phyloP scores from a whole-genome alignment of 495 filamentous ascomycete genomes.

The Xylaria venustula region DNA sequence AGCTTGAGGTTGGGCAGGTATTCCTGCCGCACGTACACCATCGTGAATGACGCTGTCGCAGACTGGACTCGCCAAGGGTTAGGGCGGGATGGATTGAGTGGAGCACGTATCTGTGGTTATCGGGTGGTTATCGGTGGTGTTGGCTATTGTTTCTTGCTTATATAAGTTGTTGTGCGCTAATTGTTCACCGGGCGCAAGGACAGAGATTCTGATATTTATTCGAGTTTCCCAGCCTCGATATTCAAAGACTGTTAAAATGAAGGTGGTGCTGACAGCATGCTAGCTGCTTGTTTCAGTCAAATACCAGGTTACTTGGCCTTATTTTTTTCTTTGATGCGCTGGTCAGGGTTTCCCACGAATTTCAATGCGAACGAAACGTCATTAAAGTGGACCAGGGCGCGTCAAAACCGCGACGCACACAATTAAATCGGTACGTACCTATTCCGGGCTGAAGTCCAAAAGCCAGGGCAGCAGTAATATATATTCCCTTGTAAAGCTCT shows the following conservation, averaged over 20 bases:
- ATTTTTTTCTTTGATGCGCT: conserved; percentile 5
- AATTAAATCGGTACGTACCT: neutral
- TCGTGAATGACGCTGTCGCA: conserved; percentile 29
- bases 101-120: neutral
- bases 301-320: conserved; percentile 8
- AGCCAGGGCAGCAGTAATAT: too few species aligned
- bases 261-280: neutral
- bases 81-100: neutral
- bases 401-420: neutral
- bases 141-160: too few species aligned
- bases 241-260: neutral
- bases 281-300: neutral
- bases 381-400: conserved; percentile 12
- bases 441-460: too few species aligned
- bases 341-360: conserved; percentile 3
- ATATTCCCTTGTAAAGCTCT: too few species aligned
- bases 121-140: neutral
- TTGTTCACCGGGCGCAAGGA: neutral
- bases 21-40: conserved; percentile 89
- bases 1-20: conserved; percentile 80
- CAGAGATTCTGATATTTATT: neutral
- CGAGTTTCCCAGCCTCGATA: neutral
- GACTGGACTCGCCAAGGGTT: neutral
- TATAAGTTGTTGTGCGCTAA: neutral
- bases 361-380: conserved; percentile 7